phyloP scores from a whole-genome alignment of 2,329 filamentous ascomycete genomes.

The Monilinia fructicola region DNA sequence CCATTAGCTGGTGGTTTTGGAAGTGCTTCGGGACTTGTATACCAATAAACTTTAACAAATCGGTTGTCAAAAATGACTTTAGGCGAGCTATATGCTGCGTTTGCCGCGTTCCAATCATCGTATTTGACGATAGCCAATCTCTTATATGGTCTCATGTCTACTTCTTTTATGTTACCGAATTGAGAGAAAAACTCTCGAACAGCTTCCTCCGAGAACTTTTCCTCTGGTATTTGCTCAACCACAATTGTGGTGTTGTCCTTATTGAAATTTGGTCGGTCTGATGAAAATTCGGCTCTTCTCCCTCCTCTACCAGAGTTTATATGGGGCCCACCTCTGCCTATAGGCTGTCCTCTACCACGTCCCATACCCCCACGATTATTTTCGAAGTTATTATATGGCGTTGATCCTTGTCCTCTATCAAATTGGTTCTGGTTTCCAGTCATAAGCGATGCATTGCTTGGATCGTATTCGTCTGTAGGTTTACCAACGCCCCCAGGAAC shows the following conservation, averaged over 20 bases:
- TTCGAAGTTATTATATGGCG: constrained; percentile 13
- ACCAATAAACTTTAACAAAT: constrained; percentile 84
- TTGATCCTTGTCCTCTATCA: constrained; percentile 15
- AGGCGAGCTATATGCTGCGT: constrained; percentile 70
- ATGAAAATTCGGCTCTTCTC: constrained; percentile 58
- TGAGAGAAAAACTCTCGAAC: constrained; percentile 69
- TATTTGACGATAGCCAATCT: constrained; percentile 69
- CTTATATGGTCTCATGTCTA: constrained; percentile 66
- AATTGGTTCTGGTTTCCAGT: constrained; percentile 33
- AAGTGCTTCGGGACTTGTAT: constrained; percentile 51
- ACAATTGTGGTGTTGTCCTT: constrained; percentile 66
- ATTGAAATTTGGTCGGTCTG: constrained; percentile 62
- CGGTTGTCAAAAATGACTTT: constrained; percentile 82
- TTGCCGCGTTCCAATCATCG: constrained; percentile 63
- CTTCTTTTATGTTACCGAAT: constrained; percentile 65
- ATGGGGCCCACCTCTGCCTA: constrained; percentile 32
- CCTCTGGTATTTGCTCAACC: constrained; percentile 74
- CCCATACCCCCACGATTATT: constrained; percentile 36
- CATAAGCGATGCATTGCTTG: constrained; percentile 51
- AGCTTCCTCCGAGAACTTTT: constrained; percentile 63
- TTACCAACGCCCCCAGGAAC: constrained; percentile 35
- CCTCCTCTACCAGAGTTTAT: constrained; percentile 31
- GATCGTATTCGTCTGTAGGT: constrained; percentile 54
- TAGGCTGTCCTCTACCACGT: constrained; percentile 38
- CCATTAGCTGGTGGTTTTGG: constrained; percentile 39